Evolutionary conservation across 345 rosid genomes (phyloP).

Genomic region (Brassica juncea): DNA sequence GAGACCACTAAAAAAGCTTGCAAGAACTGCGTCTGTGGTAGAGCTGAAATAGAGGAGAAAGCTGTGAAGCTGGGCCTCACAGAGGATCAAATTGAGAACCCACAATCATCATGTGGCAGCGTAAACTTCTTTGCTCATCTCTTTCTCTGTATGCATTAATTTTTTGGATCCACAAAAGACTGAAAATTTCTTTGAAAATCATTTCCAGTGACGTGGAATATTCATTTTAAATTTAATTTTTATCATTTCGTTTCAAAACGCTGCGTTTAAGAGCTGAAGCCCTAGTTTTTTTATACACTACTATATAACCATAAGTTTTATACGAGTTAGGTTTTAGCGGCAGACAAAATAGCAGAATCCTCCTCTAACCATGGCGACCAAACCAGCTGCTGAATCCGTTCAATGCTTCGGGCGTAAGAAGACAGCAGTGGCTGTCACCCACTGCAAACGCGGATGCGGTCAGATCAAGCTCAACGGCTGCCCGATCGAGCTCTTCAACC

Average conservation of each 20-base stretch:
- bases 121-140: constrained; percentile 47
- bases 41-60: constrained; percentile 91
- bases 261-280: not conserved
- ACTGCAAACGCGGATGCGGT: constrained; percentile 80
- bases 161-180: constrained; percentile 6
- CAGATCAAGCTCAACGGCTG: constrained; percentile 77
- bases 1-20: constrained; percentile 92
- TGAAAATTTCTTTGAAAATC: not conserved
- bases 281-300: constrained; percentile 2
- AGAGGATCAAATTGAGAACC: constrained; percentile 75
- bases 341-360: constrained; percentile 7
- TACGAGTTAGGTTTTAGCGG: constrained; percentile 31
- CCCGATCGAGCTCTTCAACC: constrained; percentile 75
- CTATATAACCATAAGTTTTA: constrained; percentile 15
- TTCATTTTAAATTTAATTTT: not conserved
- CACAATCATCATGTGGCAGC: constrained; percentile 94
- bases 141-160: not conserved
- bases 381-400: constrained; percentile 46
- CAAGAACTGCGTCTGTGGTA: constrained; percentile 92
- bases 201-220: not conserved
- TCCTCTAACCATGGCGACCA: constrained; percentile 31
- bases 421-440: constrained; percentile 78
- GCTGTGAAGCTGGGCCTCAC: constrained; percentile 71
- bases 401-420: constrained; percentile 91
- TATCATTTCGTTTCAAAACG: not conserved